Evolutionary conservation across 257 asterid genomes (phyloP), one percentile per base, ranked within the genome.

Genomic region (Primulina tabacum): DNA sequence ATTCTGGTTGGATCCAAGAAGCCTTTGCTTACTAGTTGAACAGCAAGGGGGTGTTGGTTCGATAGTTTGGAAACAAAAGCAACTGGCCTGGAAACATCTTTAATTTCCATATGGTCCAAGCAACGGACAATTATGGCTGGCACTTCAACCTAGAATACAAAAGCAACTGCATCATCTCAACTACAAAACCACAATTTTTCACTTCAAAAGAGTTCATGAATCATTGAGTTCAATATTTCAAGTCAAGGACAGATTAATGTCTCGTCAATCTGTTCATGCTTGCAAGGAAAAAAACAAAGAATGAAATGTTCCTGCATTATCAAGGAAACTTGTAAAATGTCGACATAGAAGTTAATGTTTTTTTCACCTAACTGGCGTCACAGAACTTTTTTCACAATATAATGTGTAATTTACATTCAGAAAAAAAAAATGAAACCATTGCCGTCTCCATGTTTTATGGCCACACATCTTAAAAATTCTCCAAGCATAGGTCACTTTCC

Each of bases 51-150:
- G 34, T 87, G 89, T 76, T 89, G 96, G 62, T 80, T 79, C 40
- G 87, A 81, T 82, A 94, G 79, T 83, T 94, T 94, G 64, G 97
- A 97, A 37, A 94, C 84, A 74, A 91, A 88, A 69, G 97, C 99
- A 74, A 94, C 92, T 35, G 92, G 90, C 79, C 89, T 81, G 24
- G 93, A 87, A 60, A 82, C 76, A 78, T 94, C 93, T 81, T 80
- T 87, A 66, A 83, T 68, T 58, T 94, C 97, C 88, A 91, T 79
- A 66, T 94, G 87, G 68, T 89, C 96, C 82, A 86, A 78, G 81
- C 97, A 89, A 24, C 84, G 83, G 71, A 94, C 85, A 75, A 91
- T 84, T 69, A 79, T 79, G 61, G 82, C 73, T 52, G 97, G 88
- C 79, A 89, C 90, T 75, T 89, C 91, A 61, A 79, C 88, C 99